Conservation (phyloP, 2,329 filamentous ascomycete species). For the Trichoderma lentiforme region DNA sequence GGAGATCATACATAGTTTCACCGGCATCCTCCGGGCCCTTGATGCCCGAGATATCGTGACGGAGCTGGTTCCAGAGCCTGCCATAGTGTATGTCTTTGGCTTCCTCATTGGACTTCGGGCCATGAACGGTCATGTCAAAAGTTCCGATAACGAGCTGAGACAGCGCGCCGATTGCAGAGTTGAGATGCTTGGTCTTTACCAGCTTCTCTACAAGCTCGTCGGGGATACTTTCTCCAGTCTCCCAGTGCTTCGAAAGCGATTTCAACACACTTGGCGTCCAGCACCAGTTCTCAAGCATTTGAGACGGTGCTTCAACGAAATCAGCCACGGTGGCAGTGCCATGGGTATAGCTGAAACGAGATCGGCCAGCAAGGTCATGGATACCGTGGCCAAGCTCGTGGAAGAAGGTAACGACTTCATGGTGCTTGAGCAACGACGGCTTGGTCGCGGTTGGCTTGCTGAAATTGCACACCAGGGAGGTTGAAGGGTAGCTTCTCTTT, state of each 20-base stretch:
- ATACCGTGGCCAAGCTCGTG: slow-evolving; percentile 72
- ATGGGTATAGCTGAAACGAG: slow-evolving; percentile 63
- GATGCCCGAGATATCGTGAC: slow-evolving; percentile 67
- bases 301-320: slow-evolving; percentile 68
- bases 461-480: slow-evolving; percentile 81
- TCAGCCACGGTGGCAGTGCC: slow-evolving; percentile 64
- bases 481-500: slow-evolving; percentile 70
- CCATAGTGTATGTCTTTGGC: slow-evolving; percentile 63
- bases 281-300: slow-evolving; percentile 76
- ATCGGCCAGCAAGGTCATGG: slow-evolving; percentile 63
- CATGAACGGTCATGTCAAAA: slow-evolving; percentile 80
- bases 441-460: slow-evolving; percentile 74
- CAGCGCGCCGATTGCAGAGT: slow-evolving; percentile 74
- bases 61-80: slow-evolving; percentile 67
- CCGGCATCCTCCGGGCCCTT: slow-evolving; percentile 70
- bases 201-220: slow-evolving; percentile 71
- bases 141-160: slow-evolving; percentile 77
- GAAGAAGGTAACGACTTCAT: slow-evolving; percentile 80
- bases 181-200: slow-evolving; percentile 75
- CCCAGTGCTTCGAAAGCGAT: slow-evolving; percentile 69
- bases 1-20: slow-evolving; percentile 43
- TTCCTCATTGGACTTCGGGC: slow-evolving; percentile 65
- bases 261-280: slow-evolving; percentile 65
- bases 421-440: slow-evolving; percentile 76
- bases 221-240: slow-evolving; percentile 66